Base-by-base conservation (phyloP, 176 grass and related monocot genomes). In the Panicum miliaceum region DNA sequence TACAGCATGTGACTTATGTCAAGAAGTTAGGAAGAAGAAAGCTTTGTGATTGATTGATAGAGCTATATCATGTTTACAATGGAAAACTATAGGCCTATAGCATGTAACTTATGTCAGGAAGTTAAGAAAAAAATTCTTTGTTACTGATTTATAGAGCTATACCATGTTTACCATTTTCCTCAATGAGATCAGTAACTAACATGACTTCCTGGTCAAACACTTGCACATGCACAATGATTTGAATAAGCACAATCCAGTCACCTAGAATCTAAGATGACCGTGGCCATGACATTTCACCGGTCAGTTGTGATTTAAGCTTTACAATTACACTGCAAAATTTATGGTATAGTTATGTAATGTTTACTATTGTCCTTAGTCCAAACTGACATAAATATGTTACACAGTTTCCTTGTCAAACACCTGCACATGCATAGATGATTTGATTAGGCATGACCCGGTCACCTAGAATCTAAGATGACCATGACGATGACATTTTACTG, bases 381-480 rank as follows among this genome's bases (percentile, higher is more conserved):
- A n/a, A 64, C 57, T 69, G 19, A 42, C 22, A 12, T 63, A 0
- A 75, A 23, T 53, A 53, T 51, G 60, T 60, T 60, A 25, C 1
- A 1, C 12, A 14, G 6, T 19, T 35, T 22, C 45, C 16, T 60
- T 59, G 36, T 70, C 20, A 77, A 69, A 8, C 14, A 27, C 35
- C 26, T 23, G 54, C n/a, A 27, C 64, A 70, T 25, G 53, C 11
- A 70, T 53, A 85, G 57, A 20, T 71, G 7, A 38, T 47, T 71
- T 50, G 14, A 51, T 61, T 79, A 40, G 57, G 38, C 32, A 63
- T 86, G n/a, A 57, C 54, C 54, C 54, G n/a, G 22, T n/a, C 54
- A 57, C 54, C 54, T 80, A 26, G n/a, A 50, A 34, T 52, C 13
- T 58, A 4, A 58, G 4, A 40, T 82, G 36, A 29, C 12, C 20